Evolutionary conservation across 306 rosid genomes (phyloP).

Genomic region (Acacia acuminata): DNA sequence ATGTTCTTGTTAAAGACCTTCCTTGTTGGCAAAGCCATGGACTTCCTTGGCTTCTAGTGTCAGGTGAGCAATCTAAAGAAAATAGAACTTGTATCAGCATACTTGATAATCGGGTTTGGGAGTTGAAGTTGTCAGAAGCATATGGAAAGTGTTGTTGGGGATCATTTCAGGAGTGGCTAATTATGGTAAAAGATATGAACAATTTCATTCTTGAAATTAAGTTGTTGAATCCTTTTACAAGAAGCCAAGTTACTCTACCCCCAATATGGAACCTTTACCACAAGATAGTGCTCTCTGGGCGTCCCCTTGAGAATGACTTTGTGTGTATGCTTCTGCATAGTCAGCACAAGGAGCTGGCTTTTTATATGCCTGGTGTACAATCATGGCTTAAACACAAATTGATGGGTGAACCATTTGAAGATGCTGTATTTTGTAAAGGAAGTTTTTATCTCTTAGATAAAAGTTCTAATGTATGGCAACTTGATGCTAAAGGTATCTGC

Average conservation of each 20-base stretch:
- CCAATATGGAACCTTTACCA: conserved; percentile 61
- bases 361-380: conserved; percentile 47
- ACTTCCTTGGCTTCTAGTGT: conserved; percentile 61
- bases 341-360: conserved; percentile 44
- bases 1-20: conserved; percentile 46
- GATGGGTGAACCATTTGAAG: conserved; percentile 57
- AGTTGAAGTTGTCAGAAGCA: conserved; percentile 47
- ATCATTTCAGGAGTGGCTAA: conserved; percentile 63
- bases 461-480: conserved; percentile 39
- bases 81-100: conserved; percentile 53
- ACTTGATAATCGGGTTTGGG: conserved; percentile 60
- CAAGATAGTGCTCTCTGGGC: conserved; percentile 58
- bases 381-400: conserved; percentile 49
- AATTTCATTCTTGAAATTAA: conserved; percentile 42
- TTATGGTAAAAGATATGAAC: conserved; percentile 43
- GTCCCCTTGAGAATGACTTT: conserved; percentile 41
- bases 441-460: conserved; percentile 56
- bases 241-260: conserved; percentile 48
- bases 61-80: conserved; percentile 52
- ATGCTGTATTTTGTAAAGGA: conserved; percentile 60
- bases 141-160: conserved; percentile 64
- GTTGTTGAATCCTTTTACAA: conserved; percentile 59
- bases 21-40: conserved; percentile 51
- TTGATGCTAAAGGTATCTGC: conserved; percentile 35
- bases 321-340: conserved; percentile 59